Percentiles rank a stretch among this genome's conserved stretches.
Conservation (phyloP, 2,329 filamentous ascomycete genomes). For the Colletotrichum liriopes region DNA sequence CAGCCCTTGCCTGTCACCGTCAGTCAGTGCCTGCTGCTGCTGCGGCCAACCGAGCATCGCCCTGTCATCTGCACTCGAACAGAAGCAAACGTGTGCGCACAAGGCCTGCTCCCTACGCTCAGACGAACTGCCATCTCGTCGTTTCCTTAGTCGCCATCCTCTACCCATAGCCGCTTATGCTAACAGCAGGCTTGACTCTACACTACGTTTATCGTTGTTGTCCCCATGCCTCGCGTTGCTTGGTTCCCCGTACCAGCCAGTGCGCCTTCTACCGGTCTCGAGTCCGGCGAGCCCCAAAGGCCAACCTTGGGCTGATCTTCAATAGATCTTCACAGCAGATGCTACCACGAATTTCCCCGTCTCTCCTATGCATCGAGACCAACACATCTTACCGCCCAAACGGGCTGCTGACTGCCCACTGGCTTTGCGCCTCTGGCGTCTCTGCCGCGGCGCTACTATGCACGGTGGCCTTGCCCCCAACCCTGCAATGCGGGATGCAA, state of each 20-base stretch:
- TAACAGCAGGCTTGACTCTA: constrained; percentile 13
- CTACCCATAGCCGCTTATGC: not conserved
- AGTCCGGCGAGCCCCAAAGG: not conserved
- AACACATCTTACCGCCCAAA: constrained; percentile 18
- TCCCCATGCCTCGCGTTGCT: no score
- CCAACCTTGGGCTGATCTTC: constrained; percentile 16
- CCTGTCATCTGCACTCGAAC: constrained; percentile 9
- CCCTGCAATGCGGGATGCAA: constrained; percentile 38
- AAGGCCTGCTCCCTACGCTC: constrained; percentile 9
- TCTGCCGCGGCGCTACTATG: constrained; percentile 5
- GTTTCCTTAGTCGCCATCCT: not conserved
- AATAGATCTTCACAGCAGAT: constrained; percentile 5
- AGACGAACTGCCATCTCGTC: constrained; percentile 19
- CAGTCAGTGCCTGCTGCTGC: constrained; percentile 9
- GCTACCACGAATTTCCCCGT: constrained; percentile 21
- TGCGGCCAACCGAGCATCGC: constrained; percentile 25
- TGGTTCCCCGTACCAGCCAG: not conserved
- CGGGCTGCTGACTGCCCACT: constrained; percentile 12
- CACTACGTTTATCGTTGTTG: not conserved
- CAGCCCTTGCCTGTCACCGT: not conserved
- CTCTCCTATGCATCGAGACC: not conserved
- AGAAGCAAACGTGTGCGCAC: constrained; percentile 5
- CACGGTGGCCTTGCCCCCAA: constrained; percentile 12
- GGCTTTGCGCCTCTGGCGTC: not conserved
- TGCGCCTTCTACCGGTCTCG: not conserved